These are phyloP conservation scores for Pseudogymnoascus sp. DNA, from an alignment of 2,329 filamentous ascomycete species.

Conservation along the genomic window DNA sequence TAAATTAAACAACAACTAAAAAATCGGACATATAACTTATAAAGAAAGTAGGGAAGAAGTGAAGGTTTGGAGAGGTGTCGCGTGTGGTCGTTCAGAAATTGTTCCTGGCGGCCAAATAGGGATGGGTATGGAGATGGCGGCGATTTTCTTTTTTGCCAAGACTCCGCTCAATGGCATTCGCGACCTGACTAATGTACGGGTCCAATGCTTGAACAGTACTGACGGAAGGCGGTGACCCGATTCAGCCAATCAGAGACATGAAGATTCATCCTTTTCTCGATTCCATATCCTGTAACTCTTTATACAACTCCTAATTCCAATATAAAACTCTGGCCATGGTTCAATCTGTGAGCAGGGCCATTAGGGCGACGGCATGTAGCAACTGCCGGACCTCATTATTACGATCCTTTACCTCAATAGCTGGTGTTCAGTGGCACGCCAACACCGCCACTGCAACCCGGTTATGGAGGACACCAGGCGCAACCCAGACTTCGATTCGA, in stretches of 20 bases:
- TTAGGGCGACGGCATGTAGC: slow-evolving; percentile 27
- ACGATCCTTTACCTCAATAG: slow-evolving; percentile 23
- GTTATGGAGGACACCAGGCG: slow-evolving; percentile 1
- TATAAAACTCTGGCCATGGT: slow-evolving; percentile 7
- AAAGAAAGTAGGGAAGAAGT: background rate
- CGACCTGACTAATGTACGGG: slow-evolving; percentile 7
- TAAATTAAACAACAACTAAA: slow-evolving; percentile 6
- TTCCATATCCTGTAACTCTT: background rate
- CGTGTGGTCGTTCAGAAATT: slow-evolving; percentile 1
- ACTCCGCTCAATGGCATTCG: background rate
- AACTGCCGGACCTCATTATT: slow-evolving; percentile 26
- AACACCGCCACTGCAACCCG: slow-evolving; percentile 1
- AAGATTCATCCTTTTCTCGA: background rate
- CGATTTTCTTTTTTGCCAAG: slow-evolving; percentile 12
- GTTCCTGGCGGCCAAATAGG: slow-evolving; percentile 8
- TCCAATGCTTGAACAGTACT: background rate
- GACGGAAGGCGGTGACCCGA: background rate
- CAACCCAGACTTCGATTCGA: slow-evolving; percentile 6
- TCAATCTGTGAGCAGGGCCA: slow-evolving; percentile 20
- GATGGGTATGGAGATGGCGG: background rate
- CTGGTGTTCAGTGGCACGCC: slow-evolving; percentile 10
- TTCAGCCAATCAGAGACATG: background rate
- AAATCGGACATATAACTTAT: slow-evolving; percentile 7
- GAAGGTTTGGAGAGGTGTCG: background rate
- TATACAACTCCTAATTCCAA: slow-evolving; percentile 1